A percentile compares a stretch with the other conserved stretches of the same genome.
Conservation (phyloP, 371 early-diverging fungal genomes). For the Lichtheimia ornata region DNA sequence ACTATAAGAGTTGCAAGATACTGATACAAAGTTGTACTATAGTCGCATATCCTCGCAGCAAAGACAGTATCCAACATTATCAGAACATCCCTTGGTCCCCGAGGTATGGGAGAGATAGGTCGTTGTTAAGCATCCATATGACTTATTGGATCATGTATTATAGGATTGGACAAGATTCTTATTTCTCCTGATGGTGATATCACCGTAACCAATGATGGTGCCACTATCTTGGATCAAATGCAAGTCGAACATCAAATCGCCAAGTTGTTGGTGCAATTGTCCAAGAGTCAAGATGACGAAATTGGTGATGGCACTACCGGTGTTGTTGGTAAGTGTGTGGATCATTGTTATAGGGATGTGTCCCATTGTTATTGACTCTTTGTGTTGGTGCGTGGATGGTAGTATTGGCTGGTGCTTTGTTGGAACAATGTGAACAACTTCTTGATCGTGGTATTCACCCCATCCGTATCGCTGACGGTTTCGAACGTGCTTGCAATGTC, state of each 20-base stretch:
- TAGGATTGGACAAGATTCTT: slow-evolving; percentile 99
- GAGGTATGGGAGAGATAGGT: slow-evolving; percentile 61
- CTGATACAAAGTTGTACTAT: slow-evolving; percentile 11
- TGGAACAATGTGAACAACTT: slow-evolving; percentile 96
- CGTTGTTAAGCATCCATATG: too few relatives aligned
- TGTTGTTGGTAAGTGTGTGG: slow-evolving; percentile 83
- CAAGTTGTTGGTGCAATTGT: slow-evolving; percentile 96
- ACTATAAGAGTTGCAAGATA: too few relatives aligned
- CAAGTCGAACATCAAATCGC: slow-evolving; percentile 99
- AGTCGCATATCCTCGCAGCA: slow-evolving; percentile 98
- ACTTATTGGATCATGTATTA: background rate
- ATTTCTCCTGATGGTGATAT: slow-evolving; percentile 99
- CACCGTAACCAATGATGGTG: slow-evolving; percentile 99
- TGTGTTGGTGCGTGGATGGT: background rate
- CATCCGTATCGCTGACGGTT: slow-evolving; percentile 98
- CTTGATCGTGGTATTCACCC: slow-evolving; percentile 99
- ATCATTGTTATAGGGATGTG: background rate
- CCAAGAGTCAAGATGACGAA: slow-evolving; percentile 99
- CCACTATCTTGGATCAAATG: slow-evolving; percentile 99
- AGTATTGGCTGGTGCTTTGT: slow-evolving; percentile 98
- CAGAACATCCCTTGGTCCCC: slow-evolving; percentile 99
- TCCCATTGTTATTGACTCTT: too few relatives aligned
- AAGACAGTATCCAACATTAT: slow-evolving; percentile 96
- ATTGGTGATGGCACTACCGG: slow-evolving; percentile 99
- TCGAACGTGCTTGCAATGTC: slow-evolving; percentile 94